These are phyloP conservation scores for Capronia epimyces DNA, from an alignment of 2,329 filamentous ascomycete genomes.

Conservation along the genomic window DNA sequence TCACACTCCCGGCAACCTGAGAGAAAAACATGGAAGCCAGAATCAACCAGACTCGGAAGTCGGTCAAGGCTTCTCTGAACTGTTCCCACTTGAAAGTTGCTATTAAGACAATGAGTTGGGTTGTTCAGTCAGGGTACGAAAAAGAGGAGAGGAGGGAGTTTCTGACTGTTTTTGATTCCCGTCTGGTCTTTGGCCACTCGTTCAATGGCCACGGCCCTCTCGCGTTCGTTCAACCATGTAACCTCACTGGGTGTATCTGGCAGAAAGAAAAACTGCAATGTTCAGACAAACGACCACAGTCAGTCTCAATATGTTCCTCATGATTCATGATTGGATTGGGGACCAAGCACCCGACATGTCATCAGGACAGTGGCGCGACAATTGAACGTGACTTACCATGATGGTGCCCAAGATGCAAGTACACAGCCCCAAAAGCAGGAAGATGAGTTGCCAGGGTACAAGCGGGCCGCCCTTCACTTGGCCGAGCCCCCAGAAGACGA, in stretches of 20 bases:
- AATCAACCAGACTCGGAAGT: conserved; percentile 57
- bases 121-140: background rate
- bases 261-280: conserved; percentile 41
- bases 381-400: no score
- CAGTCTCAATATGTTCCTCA: no score
- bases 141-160: background rate
- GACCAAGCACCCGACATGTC: no score
- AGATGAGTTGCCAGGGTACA: conserved; percentile 39
- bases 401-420: conserved; percentile 28
- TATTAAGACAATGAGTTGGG: background rate
- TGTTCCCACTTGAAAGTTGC: conserved; percentile 40
- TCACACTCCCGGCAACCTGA: conserved; percentile 10
- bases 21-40: conserved; percentile 37
- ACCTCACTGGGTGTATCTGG: conserved; percentile 54
- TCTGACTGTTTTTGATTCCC: conserved; percentile 49
- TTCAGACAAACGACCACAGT: no score
- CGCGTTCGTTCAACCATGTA: conserved; percentile 45
- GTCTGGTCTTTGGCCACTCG: conserved; percentile 54
- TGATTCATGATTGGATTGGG: no score
- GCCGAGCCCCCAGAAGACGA: conserved; percentile 34
- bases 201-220: conserved; percentile 52
- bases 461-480: conserved; percentile 5
- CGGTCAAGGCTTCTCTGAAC: conserved; percentile 42
- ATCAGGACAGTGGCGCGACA: no score
- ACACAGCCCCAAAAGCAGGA: conserved; percentile 43